A percentile compares a stretch with the other conserved stretches of the same genome.
Evolutionary conservation across 1,284 basidiomycete species (phyloP).

Genomic region (Fomitopsis pinicola): DNA sequence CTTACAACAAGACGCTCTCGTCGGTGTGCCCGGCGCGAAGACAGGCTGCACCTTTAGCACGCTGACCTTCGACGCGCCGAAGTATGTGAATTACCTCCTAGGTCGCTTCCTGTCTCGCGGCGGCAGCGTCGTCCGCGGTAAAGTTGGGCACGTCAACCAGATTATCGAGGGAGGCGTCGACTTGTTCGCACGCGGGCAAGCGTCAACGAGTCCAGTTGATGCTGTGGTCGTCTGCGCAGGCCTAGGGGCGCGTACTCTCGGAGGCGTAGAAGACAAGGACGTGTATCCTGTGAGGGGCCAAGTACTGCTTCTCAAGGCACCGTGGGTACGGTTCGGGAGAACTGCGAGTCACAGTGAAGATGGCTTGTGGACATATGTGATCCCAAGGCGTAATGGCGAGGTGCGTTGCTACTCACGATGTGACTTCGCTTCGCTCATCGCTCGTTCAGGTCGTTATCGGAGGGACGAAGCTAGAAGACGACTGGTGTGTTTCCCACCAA

Average conservation of each 20-base stretch:
- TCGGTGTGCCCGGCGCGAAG: constrained; percentile 31
- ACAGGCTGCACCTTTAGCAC: constrained; percentile 58
- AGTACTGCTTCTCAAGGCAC: constrained; percentile 43
- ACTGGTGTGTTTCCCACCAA: constrained; percentile 45
- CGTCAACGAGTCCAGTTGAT: constrained; percentile 24
- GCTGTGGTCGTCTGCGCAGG: constrained; percentile 70
- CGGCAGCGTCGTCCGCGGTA: constrained; percentile 51
- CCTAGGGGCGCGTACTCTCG: constrained; percentile 42
- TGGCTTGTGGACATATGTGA: neutral
- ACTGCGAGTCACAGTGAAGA: neutral
- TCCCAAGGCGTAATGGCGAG: constrained; percentile 37
- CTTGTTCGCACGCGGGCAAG: constrained; percentile 29
- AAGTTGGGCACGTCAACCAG: constrained; percentile 62
- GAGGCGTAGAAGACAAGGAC: constrained; percentile 41
- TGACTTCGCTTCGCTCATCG: neutral
- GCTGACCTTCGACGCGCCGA: constrained; percentile 62
- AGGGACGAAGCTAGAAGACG: constrained; percentile 56
- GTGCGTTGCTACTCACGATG: constrained; percentile 37
- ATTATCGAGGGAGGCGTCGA: constrained; percentile 54
- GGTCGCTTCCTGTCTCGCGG: constrained; percentile 56
- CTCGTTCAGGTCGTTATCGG: constrained; percentile 51
- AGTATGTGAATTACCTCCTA: constrained; percentile 66
- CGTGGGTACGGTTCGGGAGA: constrained; percentile 36
- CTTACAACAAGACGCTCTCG: constrained; percentile 39
- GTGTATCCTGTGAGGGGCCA: constrained; percentile 54